Base-by-base conservation (phyloP, 2,329 filamentous ascomycete species). In the Aspergillus persii region DNA sequence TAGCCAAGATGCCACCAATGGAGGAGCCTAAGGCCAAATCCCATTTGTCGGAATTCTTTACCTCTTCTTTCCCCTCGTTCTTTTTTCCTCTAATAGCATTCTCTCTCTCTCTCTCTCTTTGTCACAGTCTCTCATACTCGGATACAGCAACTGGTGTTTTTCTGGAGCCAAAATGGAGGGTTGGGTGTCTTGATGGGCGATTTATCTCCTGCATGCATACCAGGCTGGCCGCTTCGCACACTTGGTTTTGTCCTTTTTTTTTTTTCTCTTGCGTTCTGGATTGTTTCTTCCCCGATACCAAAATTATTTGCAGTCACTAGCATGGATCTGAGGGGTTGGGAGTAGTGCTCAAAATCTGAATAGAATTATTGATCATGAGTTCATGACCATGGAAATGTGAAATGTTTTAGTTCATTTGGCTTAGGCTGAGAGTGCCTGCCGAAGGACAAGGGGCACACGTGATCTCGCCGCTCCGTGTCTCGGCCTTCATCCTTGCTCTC, bases 171-270 rank as follows among this genome's bases (percentile, higher is more conserved):
- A 56, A 64, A 61, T 51, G 65, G 60, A 62, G 59, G 63, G 57
- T 56, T 60, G 47, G 26, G 23, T 60, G 50, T 62, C 60, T 61
- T 55, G 57, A 50, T 60, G 54, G 61, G 63, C 59, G 58, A 65
- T 58, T 58, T 59, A 58, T 63, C 63, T 65, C 58, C 55, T 62
- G 61, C 61, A 66, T 69, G 70, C 70, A 72, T 73, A 63, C 56
- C 65, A 63, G 63, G 66, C 66, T 64, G 61, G 63, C 54, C 63
- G 66, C 64, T 61, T 65, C 60, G 61, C 59, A 60, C 61, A 36
- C 52, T 30, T 46, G 56, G 33, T 56, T 54, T 29, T 36, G 27
- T 31, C 60, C 58, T 55, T 39, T 62, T 31, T 47, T 49, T 44
- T 39, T 62, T 31, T 47, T 49, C 39, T 46, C 18, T 47, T 54